Evolutionary conservation across 2,329 filamentous ascomycete species (phyloP).

Genomic region (Penicillium corylophilum): DNA sequence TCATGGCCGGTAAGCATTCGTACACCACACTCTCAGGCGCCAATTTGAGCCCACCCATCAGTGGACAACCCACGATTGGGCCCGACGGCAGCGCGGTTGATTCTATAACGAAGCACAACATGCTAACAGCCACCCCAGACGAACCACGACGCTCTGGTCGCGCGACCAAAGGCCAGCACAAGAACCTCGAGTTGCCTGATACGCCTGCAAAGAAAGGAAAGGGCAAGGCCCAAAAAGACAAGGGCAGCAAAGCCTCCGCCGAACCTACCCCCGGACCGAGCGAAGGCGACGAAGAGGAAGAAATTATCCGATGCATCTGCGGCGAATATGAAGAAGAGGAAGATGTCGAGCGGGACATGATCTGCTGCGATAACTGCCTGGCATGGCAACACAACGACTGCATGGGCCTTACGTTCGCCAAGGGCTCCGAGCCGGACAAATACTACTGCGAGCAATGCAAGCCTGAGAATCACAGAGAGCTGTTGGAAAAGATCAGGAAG

Average conservation of each 20-base stretch:
- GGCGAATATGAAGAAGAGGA: constrained; percentile 83
- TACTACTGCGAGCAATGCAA: constrained; percentile 93
- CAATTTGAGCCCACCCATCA: constrained; percentile 2
- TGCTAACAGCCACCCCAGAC: constrained; percentile 50
- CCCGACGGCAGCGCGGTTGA: neutral
- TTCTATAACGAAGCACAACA: constrained; percentile 13
- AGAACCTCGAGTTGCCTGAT: constrained; percentile 75
- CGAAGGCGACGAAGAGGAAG: constrained; percentile 63
- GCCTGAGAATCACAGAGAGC: constrained; percentile 76
- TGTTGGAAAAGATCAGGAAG: constrained; percentile 72
- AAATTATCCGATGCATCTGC: constrained; percentile 90
- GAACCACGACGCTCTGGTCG: constrained; percentile 93
- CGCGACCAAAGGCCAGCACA: constrained; percentile 96
- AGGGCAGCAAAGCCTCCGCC: constrained; percentile 47
- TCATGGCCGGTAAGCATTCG: constrained; percentile 63
- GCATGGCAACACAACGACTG: constrained; percentile 99
- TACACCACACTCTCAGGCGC: constrained; percentile 26
- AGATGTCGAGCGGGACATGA: constrained; percentile 87
- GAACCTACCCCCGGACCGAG: constrained; percentile 46
- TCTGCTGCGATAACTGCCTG: constrained; percentile 87
- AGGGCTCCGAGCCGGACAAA: constrained; percentile 71
- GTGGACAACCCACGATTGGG: neutral
- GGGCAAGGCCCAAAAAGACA: constrained; percentile 49
- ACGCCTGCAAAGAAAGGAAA: constrained; percentile 48
- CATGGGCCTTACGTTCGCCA: constrained; percentile 78